These are phyloP conservation scores for Boletus coccyginus DNA, from an alignment of 768 basidiomycete genomes.

Conservation along the genomic window DNA sequence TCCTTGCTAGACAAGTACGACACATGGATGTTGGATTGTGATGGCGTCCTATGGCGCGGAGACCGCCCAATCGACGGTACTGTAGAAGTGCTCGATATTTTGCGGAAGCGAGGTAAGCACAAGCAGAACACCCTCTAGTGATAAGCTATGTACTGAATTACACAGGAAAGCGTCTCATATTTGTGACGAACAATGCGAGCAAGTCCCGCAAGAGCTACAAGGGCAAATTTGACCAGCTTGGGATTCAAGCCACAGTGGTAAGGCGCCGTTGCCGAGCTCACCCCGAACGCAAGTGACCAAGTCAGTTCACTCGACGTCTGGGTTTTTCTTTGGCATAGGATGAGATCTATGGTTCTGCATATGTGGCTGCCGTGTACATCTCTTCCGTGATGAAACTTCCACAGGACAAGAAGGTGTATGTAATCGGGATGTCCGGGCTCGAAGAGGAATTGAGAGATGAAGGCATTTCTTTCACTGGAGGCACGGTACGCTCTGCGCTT, in stretches of 20 bases:
- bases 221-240: constrained; percentile 86
- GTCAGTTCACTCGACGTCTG: not conserved
- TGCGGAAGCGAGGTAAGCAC: constrained; percentile 69
- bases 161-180: constrained; percentile 77
- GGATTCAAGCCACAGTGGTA: constrained; percentile 81
- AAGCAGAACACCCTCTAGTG: not conserved
- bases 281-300: not conserved
- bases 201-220: constrained; percentile 90
- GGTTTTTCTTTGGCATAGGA: constrained; percentile 51
- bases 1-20: constrained; percentile 66
- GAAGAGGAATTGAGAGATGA: constrained; percentile 93
- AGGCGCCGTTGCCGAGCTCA: constrained; percentile 29
- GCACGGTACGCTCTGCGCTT: constrained; percentile 58
- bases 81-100: constrained; percentile 64
- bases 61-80: constrained; percentile 77
- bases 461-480: constrained; percentile 77
- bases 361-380: constrained; percentile 78
- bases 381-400: constrained; percentile 88
- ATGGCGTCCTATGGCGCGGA: constrained; percentile 92
- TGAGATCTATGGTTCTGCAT: constrained; percentile 96
- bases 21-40: constrained; percentile 96
- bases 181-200: constrained; percentile 97
- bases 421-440: constrained; percentile 87
- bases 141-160: not conserved
- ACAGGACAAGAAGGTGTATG: constrained; percentile 91